Percentiles rank a stretch among this genome's conserved stretches.
Conservation (phyloP, 495 filamentous ascomycete genomes). For the Daldinia vernicosa region DNA sequence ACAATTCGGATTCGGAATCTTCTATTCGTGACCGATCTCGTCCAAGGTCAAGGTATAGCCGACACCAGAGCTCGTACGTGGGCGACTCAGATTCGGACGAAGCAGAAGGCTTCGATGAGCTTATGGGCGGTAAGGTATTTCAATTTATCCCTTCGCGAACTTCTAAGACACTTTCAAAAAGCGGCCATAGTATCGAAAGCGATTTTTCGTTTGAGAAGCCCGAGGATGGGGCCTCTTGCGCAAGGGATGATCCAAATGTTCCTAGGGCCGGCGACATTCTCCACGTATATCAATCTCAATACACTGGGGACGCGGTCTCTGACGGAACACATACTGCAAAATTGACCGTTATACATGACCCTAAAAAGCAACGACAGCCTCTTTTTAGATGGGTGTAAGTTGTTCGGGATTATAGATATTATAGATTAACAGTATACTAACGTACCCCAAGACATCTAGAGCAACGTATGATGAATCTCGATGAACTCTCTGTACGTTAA, state of each 20-base stretch:
- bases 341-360: conserved; percentile 32
- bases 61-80: conserved; percentile 6
- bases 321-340: conserved; percentile 39
- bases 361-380: conserved; percentile 25
- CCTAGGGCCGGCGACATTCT: conserved; percentile 13
- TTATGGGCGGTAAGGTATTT: conserved; percentile 27
- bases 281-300: conserved; percentile 40
- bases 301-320: conserved; percentile 42
- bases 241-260: conserved; percentile 9
- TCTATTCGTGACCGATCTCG: conserved; percentile 21
- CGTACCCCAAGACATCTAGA: conserved; percentile 32
- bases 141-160: conserved; percentile 27
- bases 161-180: conserved; percentile 24
- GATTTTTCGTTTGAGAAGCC: conserved; percentile 20
- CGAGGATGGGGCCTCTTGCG: conserved; percentile 4
- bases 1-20: neutral
- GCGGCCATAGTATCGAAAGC: conserved; percentile 21
- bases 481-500: conserved; percentile 33
- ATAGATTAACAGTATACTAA: conserved; percentile 11
- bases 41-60: conserved; percentile 12
- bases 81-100: conserved; percentile 7
- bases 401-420: neutral
- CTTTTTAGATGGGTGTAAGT: conserved; percentile 50
- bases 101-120: conserved; percentile 28
- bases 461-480: conserved; percentile 45